Evolutionary conservation across 768 basidiomycete species (phyloP), one percentile per base, ranked within the genome.

Genomic region (Kwoniella heveanensis): DNA sequence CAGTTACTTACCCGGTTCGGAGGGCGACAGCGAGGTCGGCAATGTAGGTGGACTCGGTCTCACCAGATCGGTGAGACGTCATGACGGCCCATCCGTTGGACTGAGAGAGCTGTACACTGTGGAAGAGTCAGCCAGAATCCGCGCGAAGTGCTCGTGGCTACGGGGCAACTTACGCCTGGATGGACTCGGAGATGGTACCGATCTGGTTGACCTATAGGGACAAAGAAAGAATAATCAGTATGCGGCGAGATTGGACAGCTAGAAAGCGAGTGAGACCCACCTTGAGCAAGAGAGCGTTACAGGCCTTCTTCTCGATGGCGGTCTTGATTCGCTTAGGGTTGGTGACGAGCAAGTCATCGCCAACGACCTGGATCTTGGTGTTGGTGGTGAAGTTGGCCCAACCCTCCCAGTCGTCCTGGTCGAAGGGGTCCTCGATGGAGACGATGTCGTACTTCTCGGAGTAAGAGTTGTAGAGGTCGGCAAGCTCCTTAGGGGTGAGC

Each of bases 341-440:
- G 77, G 96, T 98, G 73, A 99, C 96, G 15, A 93, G 95, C 83
- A 99, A 82, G 80, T 99, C 96, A 75, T 98, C 95, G 61, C 80
- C 79, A 64, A 81, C 80, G 54, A 80, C 72, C 73, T 80, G 73
- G 50, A 71, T 68, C 57, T 62, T 73, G 60, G 65, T 54, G 57
- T 59, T 57, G 73, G 83, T 82, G 73, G 90, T 96, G 83, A 97
- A 91, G 84, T 92, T 88, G 37, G 87, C 83, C 96, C 96, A 99
- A 46, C 93, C 92, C 80, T 92, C 92, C 92, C 92, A 97, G 83
- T 99, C 96, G 80, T 99, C 96, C 84, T 99, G 94, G 82, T 98
- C 95, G 83, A 99, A 99, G 80, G 96, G 95, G 81, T 99, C 96
- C 83, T 79, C 78, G 64, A 79, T 79, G 39, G 78, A 77, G 69